These are phyloP conservation scores for Udeniomyces megalosporus DNA, from an alignment of 768 basidiomycete species.

Conservation along the genomic window DNA sequence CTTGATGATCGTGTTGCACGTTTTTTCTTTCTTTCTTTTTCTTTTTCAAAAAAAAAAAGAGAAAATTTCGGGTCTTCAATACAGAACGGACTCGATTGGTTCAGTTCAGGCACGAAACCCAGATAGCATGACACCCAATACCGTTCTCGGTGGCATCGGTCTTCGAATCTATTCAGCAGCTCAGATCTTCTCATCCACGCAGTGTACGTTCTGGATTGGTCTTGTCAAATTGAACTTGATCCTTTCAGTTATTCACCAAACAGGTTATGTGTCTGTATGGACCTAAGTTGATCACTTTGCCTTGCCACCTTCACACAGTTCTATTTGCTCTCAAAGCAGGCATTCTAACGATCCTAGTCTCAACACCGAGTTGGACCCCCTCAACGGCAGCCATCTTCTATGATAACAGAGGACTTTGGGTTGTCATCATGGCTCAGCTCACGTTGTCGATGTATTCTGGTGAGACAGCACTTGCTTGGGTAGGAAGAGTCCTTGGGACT, in stretches of 20 bases:
- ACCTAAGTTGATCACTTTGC: not conserved
- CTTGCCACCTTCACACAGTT: conserved; percentile 15
- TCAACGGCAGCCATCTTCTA: conserved; percentile 12
- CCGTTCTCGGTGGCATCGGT: not conserved
- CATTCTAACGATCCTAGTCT: conserved; percentile 35
- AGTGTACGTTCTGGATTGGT: not conserved
- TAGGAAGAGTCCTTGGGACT: conserved; percentile 46
- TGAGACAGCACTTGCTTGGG: conserved; percentile 53
- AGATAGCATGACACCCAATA: conserved; percentile 2
- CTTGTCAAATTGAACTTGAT: too few species aligned
- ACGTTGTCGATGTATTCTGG: conserved; percentile 56
- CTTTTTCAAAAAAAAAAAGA: not conserved
- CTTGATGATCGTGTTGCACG: conserved; percentile 4
- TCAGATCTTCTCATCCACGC: conserved; percentile 1
- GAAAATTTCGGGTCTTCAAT: conserved; percentile 1
- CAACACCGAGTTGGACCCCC: conserved; percentile 7
- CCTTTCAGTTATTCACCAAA: too few species aligned
- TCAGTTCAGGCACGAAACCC: conserved; percentile 1
- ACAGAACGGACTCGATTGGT: not conserved
- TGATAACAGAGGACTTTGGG: conserved; percentile 58
- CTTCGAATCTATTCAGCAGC: not conserved
- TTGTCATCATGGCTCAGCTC: conserved; percentile 47
- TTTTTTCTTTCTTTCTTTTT: not conserved
- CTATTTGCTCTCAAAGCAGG: conserved; percentile 59
- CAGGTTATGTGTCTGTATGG: too few species aligned